Evolutionary conservation across 257 asterid genomes (phyloP).

Genomic region (Capsicum rhomboideum): DNA sequence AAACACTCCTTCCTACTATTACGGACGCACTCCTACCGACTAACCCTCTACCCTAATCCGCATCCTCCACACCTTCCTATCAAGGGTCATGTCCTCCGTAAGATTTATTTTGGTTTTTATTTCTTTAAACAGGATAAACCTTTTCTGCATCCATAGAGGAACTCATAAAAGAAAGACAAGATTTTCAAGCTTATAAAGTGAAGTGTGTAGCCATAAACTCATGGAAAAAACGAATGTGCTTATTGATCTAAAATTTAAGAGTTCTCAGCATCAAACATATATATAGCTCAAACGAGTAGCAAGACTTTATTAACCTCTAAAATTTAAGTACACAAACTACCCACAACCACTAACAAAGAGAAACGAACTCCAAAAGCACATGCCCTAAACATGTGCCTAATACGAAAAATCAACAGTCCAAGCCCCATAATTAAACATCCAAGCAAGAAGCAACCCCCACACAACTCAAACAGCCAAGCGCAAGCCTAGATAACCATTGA

Average conservation of each 20-base stretch:
- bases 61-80: no score
- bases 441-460: not conserved
- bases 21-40: no score
- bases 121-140: not conserved
- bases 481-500: not conserved
- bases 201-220: not conserved
- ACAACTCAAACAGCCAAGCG: no score
- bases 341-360: no score
- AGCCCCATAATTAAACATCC: not conserved
- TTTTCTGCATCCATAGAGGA: not conserved
- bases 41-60: no score
- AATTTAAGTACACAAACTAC: not conserved
- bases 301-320: not conserved
- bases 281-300: no score
- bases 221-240: not conserved
- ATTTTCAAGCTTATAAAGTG: not conserved
- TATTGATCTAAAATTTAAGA: not conserved
- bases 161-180: not conserved
- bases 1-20: no score
- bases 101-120: not conserved
- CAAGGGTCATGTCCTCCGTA: not conserved
- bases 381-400: not conserved
- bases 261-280: not conserved
- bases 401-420: not conserved
- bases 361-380: not conserved